phyloP scores from a whole-genome alignment of 2,329 filamentous ascomycete species.

The Cytospora paraplurivora region DNA sequence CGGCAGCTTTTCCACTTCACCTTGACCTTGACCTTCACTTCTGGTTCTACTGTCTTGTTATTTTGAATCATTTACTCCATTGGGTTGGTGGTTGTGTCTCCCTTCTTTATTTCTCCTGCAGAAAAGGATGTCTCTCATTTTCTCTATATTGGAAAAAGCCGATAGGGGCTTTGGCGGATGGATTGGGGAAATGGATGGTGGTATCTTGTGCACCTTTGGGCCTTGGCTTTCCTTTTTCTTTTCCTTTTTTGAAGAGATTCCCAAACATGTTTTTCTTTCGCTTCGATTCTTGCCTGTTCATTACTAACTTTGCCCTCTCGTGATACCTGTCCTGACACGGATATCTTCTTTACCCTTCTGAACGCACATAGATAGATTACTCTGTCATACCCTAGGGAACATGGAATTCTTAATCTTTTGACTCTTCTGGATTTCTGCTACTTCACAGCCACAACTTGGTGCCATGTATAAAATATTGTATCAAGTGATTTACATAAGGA shows the following conservation, averaged over 20 bases:
- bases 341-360: slow-evolving; percentile 6
- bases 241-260: slow-evolving; percentile 21
- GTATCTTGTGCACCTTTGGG: neutral
- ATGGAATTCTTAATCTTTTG: neutral
- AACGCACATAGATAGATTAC: slow-evolving; percentile 20
- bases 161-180: neutral
- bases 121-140: too few species aligned
- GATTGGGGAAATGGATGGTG: neutral
- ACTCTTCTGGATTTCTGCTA: neutral
- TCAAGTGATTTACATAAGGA: too few species aligned
- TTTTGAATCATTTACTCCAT: too few species aligned
- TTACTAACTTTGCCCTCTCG: slow-evolving; percentile 1
- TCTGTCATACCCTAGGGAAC: slow-evolving; percentile 19
- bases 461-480: too few species aligned
- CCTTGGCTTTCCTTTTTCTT: neutral
- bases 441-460: neutral
- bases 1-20: neutral
- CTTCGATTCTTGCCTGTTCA: neutral
- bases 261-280: slow-evolving; percentile 8
- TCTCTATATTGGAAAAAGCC: too few species aligned
- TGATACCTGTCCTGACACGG: neutral
- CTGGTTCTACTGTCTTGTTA: neutral
- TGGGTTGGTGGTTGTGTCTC: too few species aligned
- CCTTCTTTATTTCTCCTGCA: too few species aligned
- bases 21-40: neutral